phyloP scores from a whole-genome alignment of 805 yeast genomes.

The Wickerhamomyces tratensis region DNA sequence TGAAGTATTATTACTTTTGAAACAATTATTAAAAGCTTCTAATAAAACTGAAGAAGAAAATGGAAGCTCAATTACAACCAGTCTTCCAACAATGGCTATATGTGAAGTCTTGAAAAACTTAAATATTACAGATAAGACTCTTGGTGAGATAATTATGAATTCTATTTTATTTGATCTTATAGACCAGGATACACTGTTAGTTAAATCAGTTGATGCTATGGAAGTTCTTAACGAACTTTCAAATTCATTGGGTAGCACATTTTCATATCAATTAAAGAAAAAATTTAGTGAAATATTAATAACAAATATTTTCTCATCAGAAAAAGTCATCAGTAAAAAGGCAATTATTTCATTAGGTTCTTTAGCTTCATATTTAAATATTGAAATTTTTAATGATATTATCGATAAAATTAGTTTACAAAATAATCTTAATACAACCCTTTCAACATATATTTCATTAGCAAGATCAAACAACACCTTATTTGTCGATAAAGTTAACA shows the following conservation, averaged over 20 bases:
- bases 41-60: constrained; percentile 9
- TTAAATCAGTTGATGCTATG: constrained; percentile 39
- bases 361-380: constrained; percentile 22
- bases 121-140: constrained; percentile 13
- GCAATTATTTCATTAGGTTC: constrained; percentile 38
- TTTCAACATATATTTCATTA: constrained; percentile 15
- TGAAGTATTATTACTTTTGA: constrained; percentile 12
- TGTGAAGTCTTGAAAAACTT: constrained; percentile 16
- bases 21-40: constrained; percentile 1
- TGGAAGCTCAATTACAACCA: constrained; percentile 17
- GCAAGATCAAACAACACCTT: constrained; percentile 19
- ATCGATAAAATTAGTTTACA: constrained; percentile 12
- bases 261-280: constrained; percentile 15
- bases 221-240: constrained; percentile 53
- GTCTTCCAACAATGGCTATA: constrained; percentile 18
- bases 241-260: constrained; percentile 34
- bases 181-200: constrained; percentile 20
- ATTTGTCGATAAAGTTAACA: constrained; percentile 11
- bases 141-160: constrained; percentile 23
- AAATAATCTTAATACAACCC: constrained; percentile 10
- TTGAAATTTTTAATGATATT: constrained; percentile 15
- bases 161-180: constrained; percentile 29
- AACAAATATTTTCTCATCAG: constrained; percentile 26
- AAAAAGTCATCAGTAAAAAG: constrained; percentile 39
- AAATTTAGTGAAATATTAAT: constrained; percentile 26